phyloP scores from a whole-genome alignment of 2,329 filamentous ascomycete genomes.

The Penicillium sp. region DNA sequence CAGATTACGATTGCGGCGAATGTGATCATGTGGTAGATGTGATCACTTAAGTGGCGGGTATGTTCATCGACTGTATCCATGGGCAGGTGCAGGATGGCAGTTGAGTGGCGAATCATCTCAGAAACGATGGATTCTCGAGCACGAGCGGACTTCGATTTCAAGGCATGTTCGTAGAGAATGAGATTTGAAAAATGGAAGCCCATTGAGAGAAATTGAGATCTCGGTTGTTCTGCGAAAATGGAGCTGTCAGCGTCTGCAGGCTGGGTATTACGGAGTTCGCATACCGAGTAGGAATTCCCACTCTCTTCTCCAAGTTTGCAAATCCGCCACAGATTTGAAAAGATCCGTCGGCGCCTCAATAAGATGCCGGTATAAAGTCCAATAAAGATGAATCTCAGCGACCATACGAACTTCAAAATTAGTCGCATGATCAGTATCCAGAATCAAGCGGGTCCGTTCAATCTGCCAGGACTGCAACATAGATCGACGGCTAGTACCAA shows the following conservation, averaged over 20 bases:
- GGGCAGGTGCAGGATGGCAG: slow-evolving; percentile 45
- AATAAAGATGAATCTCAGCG: slow-evolving; percentile 51
- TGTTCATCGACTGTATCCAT: slow-evolving; percentile 51
- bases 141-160: slow-evolving; percentile 41
- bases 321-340: slow-evolving; percentile 35
- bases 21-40: slow-evolving; percentile 54
- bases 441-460: slow-evolving; percentile 41
- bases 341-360: slow-evolving; percentile 36
- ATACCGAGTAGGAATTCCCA: slow-evolving; percentile 47
- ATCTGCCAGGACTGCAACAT: slow-evolving; percentile 45
- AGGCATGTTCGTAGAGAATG: slow-evolving; percentile 43
- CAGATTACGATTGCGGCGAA: slow-evolving; percentile 43
- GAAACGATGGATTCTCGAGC: slow-evolving; percentile 41
- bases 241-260: not conserved
- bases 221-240: slow-evolving; percentile 41
- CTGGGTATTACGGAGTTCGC: not conserved
- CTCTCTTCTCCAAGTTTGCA: slow-evolving; percentile 45
- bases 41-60: slow-evolving; percentile 51
- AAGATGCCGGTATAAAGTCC: slow-evolving; percentile 49
- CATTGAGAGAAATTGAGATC: slow-evolving; percentile 53
- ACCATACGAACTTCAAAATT: slow-evolving; percentile 55
- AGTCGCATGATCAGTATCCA: slow-evolving; percentile 43
- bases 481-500: slow-evolving; percentile 46
- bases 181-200: slow-evolving; percentile 52
- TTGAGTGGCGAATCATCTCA: slow-evolving; percentile 50